phyloP scores from a whole-genome alignment of 140 eudicot species.

The Flaveria floridana region DNA sequence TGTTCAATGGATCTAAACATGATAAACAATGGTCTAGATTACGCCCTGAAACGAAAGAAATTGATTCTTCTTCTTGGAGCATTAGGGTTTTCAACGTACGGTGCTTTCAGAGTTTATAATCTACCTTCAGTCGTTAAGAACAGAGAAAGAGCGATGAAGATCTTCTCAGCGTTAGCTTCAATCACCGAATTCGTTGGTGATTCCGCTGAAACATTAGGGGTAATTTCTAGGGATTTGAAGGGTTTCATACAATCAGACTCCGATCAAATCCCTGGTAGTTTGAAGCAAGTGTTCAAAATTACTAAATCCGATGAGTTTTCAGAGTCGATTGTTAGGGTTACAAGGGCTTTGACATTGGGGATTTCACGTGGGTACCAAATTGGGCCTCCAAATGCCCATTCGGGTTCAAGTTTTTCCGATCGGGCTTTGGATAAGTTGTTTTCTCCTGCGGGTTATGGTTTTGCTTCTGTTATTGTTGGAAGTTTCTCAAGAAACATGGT shows the following conservation, averaged over 20 bases:
- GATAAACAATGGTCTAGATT: slow-evolving; percentile 40
- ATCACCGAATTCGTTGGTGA: slow-evolving; percentile 54
- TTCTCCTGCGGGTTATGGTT: slow-evolving; percentile 61
- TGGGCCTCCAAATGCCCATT: slow-evolving; percentile 24
- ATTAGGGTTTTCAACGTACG: slow-evolving; percentile 55
- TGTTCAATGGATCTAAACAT: slow-evolving; percentile 44
- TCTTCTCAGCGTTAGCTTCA: slow-evolving; percentile 53
- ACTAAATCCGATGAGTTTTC: slow-evolving; percentile 61
- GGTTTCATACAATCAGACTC: slow-evolving; percentile 70
- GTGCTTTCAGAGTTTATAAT: slow-evolving; percentile 47
- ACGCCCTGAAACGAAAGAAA: slow-evolving; percentile 47
- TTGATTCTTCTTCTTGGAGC: slow-evolving; percentile 50
- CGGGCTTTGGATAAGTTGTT: slow-evolving; percentile 61
- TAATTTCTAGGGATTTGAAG: slow-evolving; percentile 61
- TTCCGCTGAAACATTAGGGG: slow-evolving; percentile 65
- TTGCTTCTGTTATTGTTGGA: slow-evolving; percentile 71
- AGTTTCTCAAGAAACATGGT: slow-evolving; percentile 66
- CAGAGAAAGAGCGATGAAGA: slow-evolving; percentile 42
- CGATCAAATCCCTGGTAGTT: slow-evolving; percentile 61
- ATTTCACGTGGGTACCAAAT: slow-evolving; percentile 40
- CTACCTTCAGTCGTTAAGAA: slow-evolving; percentile 51
- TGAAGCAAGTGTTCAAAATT: slow-evolving; percentile 65
- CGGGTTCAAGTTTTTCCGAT: slow-evolving; percentile 43
- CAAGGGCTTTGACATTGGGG: slow-evolving; percentile 57
- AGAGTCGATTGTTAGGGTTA: slow-evolving; percentile 42